Evolutionary conservation across 257 asterid species (phyloP).

Genomic region (Asclepias syriaca): DNA sequence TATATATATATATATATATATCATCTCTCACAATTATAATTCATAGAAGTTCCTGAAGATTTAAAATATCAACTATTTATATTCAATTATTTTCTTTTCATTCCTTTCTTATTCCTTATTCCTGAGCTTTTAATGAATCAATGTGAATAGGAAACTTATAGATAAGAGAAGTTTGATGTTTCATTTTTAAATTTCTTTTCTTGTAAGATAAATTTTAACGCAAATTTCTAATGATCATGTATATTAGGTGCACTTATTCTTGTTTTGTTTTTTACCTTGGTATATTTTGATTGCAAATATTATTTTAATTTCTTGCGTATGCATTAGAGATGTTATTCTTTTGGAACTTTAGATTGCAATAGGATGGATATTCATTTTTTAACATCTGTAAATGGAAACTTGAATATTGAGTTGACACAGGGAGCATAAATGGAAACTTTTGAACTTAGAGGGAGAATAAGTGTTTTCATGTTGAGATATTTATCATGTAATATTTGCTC

Average conservation of each 20-base stretch:
- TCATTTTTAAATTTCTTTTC: background rate
- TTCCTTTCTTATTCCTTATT: background rate
- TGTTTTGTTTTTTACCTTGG: background rate
- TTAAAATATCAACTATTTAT: background rate
- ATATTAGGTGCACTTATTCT: background rate
- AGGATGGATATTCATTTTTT: no score
- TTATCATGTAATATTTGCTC: background rate
- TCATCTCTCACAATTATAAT: no score
- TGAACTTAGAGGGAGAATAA: background rate
- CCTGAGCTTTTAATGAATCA: background rate
- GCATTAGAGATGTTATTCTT: background rate
- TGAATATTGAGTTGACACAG: no score
- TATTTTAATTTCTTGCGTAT: background rate
- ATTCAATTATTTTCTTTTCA: background rate
- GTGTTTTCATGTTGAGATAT: background rate
- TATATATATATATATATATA: no score
- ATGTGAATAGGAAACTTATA: background rate
- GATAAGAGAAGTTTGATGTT: background rate
- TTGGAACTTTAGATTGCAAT: background rate
- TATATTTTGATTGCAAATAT: background rate
- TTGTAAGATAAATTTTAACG: background rate
- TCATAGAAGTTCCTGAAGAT: background rate
- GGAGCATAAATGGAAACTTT: background rate
- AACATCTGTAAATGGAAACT: background rate
- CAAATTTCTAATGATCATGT: background rate